phyloP scores from a whole-genome alignment of 202 grass and related monocot genomes.

The Miscanthus sacchariflorus region DNA sequence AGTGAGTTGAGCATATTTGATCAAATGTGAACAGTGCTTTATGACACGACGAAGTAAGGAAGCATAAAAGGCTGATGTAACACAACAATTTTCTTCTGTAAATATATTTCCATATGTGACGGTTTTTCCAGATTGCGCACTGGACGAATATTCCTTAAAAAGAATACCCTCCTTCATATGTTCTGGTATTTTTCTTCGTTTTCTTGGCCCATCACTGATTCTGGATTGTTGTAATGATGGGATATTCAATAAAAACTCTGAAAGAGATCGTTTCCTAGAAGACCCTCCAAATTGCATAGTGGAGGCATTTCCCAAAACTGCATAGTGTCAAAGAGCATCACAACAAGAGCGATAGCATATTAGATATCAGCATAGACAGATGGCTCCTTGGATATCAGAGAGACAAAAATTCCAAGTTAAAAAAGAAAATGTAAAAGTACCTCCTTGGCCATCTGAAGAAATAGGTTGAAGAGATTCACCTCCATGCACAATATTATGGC shows the following conservation, averaged over 20 bases:
- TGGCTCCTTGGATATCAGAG: not conserved
- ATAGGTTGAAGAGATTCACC: slow-evolving; percentile 40
- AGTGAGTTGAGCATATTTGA: slow-evolving; percentile 95
- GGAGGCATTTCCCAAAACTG: slow-evolving; percentile 48
- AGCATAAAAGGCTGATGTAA: slow-evolving; percentile 63
- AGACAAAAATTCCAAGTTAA: slow-evolving; percentile 6
- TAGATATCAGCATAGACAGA: slow-evolving; percentile 31
- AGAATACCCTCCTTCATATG: slow-evolving; percentile 34
- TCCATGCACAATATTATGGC: slow-evolving; percentile 35
- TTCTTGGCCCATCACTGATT: slow-evolving; percentile 50
- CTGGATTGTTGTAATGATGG: slow-evolving; percentile 56
- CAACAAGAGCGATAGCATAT: slow-evolving; percentile 4
- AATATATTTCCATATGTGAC: slow-evolving; percentile 66
- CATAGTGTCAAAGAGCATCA: slow-evolving; percentile 25
- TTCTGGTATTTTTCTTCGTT: slow-evolving; percentile 64
- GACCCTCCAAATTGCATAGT: slow-evolving; percentile 48
- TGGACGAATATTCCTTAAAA: slow-evolving; percentile 46
- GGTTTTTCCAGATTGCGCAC: slow-evolving; percentile 33
- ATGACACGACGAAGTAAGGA: slow-evolving; percentile 85
- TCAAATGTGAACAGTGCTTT: slow-evolving; percentile 79
- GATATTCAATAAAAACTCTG: slow-evolving; percentile 63
- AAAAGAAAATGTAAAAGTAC: slow-evolving; percentile 22
- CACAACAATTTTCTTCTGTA: slow-evolving; percentile 43
- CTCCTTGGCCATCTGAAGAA: slow-evolving; percentile 44
- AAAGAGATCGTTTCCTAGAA: slow-evolving; percentile 67